These are phyloP conservation scores for Candida incommunis DNA, from an alignment of 805 yeast genomes.

Conservation along the genomic window DNA sequence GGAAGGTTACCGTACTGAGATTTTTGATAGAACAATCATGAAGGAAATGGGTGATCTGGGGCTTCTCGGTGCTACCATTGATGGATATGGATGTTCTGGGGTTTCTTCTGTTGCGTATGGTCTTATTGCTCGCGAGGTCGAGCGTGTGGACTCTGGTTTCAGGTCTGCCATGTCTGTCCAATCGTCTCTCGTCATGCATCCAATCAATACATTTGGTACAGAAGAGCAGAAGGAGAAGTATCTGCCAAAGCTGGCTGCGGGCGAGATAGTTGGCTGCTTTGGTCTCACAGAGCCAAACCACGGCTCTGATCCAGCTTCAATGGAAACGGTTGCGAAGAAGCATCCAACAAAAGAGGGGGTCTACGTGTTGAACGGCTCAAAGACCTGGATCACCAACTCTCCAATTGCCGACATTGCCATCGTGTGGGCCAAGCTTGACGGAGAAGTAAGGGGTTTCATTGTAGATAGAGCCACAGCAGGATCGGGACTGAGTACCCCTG, in stretches of 20 bases:
- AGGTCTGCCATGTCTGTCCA: slow-evolving; percentile 31
- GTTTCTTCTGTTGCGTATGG: slow-evolving; percentile 30
- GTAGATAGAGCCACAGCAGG: slow-evolving; percentile 23
- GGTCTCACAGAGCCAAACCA: slow-evolving; percentile 56
- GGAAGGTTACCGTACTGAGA: slow-evolving; percentile 27
- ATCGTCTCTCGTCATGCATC: slow-evolving; percentile 31
- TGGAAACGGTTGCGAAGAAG: slow-evolving; percentile 36
- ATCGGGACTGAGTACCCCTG: slow-evolving; percentile 25
- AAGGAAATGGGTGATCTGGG: slow-evolving; percentile 29
- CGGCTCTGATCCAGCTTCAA: slow-evolving; percentile 44
- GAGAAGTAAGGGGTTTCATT: slow-evolving; percentile 28
- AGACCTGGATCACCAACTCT: slow-evolving; percentile 32
- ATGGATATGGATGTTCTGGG: slow-evolving; percentile 32
- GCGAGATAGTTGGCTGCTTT: slow-evolving; percentile 41
- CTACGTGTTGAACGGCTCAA: slow-evolving; percentile 26
- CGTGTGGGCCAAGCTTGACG: slow-evolving; percentile 32
- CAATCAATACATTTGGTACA: slow-evolving; percentile 26
- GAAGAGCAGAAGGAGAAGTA: slow-evolving; percentile 27
- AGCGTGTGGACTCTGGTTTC: slow-evolving; percentile 30
- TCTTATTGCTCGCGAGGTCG: slow-evolving; percentile 29
- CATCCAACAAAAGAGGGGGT: slow-evolving; percentile 30
- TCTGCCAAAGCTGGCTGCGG: slow-evolving; percentile 26
- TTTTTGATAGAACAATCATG: slow-evolving; percentile 22
- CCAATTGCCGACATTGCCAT: slow-evolving; percentile 30
- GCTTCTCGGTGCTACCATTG: slow-evolving; percentile 26